Conservation (phyloP, 306 rosid genomes). For the Lithocarpus polystachyus region DNA sequence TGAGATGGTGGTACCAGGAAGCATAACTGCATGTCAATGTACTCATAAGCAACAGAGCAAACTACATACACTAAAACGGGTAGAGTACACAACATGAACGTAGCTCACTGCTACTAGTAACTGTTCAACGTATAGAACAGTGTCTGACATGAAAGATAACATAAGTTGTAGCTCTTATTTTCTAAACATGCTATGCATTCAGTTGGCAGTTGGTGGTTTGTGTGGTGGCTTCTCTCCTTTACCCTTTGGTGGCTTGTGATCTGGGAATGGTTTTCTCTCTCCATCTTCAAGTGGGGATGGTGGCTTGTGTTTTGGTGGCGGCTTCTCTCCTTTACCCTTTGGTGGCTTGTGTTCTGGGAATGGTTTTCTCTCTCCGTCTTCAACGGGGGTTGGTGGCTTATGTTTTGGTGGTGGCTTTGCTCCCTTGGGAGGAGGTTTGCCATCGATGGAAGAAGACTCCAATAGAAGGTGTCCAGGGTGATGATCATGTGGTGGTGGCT, state of each 20-base stretch:
- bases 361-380: too few relatives aligned
- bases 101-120: not conserved
- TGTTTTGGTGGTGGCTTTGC: too few relatives aligned
- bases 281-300: too few relatives aligned
- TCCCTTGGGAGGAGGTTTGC: too few relatives aligned
- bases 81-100: not conserved
- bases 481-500: constrained; percentile 5
- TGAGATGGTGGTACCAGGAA: too few relatives aligned
- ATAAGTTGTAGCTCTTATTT: not conserved
- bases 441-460: too few relatives aligned
- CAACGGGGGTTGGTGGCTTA: too few relatives aligned
- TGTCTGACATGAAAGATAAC: not conserved
- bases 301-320: too few relatives aligned
- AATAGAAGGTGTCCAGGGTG: not conserved
- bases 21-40: not conserved
- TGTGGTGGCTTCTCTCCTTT: not conserved
- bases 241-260: too few relatives aligned
- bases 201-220: not conserved
- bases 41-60: not conserved
- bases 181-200: not conserved
- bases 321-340: too few relatives aligned
- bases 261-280: too few relatives aligned
- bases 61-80: not conserved
- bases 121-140: not conserved
- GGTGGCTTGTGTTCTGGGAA: too few relatives aligned